Conservation (phyloP, 1,139 yeast species). For the Scheffersomyces insectosa region DNA sequence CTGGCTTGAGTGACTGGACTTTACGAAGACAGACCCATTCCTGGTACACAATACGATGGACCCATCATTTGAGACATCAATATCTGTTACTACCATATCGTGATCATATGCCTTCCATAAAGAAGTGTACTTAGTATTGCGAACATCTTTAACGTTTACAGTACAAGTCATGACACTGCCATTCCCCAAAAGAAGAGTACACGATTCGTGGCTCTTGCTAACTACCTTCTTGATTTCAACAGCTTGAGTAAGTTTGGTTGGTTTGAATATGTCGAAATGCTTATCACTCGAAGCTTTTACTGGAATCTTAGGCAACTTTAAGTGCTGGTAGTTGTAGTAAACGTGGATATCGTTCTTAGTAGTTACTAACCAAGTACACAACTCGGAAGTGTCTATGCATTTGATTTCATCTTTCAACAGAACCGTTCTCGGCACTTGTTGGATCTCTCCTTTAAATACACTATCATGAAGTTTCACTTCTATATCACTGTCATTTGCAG, state of each 20-base stretch:
- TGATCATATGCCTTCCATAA: slow-evolving; percentile 58
- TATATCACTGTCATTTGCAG: slow-evolving; percentile 15
- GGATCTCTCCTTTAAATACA: slow-evolving; percentile 34
- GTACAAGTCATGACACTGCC: slow-evolving; percentile 52
- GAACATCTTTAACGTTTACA: slow-evolving; percentile 25
- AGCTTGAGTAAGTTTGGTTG: slow-evolving; percentile 47
- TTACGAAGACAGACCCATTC: slow-evolving; percentile 62
- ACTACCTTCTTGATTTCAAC: slow-evolving; percentile 33
- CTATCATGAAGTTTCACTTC: slow-evolving; percentile 31
- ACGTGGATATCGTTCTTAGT: slow-evolving; percentile 62
- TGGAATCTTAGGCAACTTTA: slow-evolving; percentile 46
- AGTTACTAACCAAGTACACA: slow-evolving; percentile 68
- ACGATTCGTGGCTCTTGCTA: slow-evolving; percentile 34
- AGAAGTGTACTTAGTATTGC: slow-evolving; percentile 35
- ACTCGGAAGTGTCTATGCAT: slow-evolving; percentile 66
- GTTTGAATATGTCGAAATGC: slow-evolving; percentile 55
- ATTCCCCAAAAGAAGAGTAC: slow-evolving; percentile 48
- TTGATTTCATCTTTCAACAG: slow-evolving; percentile 52
- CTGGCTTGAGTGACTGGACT: slow-evolving; percentile 21
- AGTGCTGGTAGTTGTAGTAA: slow-evolving; percentile 58
- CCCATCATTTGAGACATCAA: slow-evolving; percentile 71
- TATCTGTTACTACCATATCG: slow-evolving; percentile 55
- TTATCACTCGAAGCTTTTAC: slow-evolving; percentile 32
- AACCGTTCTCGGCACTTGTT: slow-evolving; percentile 44
- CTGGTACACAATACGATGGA: slow-evolving; percentile 65